phyloP scores from a whole-genome alignment of 768 basidiomycete genomes.

The Boletus pseudo-olivaceus region DNA sequence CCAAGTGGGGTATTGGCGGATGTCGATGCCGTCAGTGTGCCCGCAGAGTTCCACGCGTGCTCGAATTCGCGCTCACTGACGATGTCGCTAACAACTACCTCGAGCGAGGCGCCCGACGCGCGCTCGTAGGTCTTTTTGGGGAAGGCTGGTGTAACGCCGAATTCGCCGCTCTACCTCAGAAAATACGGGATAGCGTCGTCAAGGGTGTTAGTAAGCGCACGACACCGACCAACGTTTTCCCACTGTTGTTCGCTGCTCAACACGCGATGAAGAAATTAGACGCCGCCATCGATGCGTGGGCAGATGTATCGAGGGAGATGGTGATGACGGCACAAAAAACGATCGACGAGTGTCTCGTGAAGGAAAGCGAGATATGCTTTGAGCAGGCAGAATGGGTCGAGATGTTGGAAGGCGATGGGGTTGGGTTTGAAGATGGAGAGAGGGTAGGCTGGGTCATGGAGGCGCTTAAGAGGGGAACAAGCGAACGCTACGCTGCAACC shows the following conservation, averaged over 20 bases:
- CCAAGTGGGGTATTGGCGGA: slow-evolving; percentile 80
- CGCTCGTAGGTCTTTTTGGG: slow-evolving; percentile 80
- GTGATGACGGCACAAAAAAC: slow-evolving; percentile 56
- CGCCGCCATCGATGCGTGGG: slow-evolving; percentile 52
- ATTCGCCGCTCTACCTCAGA: slow-evolving; percentile 66
- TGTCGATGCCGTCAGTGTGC: slow-evolving; percentile 85
- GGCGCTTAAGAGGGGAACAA: slow-evolving; percentile 57
- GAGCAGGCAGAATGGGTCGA: slow-evolving; percentile 67
- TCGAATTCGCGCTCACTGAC: slow-evolving; percentile 72
- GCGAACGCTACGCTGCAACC: slow-evolving; percentile 56
- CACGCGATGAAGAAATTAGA: slow-evolving; percentile 54
- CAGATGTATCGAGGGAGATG: slow-evolving; percentile 50
- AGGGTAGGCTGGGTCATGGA: slow-evolving; percentile 75
- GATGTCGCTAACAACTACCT: slow-evolving; percentile 76
- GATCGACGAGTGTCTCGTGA: slow-evolving; percentile 60
- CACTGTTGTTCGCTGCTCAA: slow-evolving; percentile 65
- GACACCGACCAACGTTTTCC: slow-evolving; percentile 62
- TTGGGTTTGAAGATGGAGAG: slow-evolving; percentile 74
- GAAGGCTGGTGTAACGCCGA: slow-evolving; percentile 86
- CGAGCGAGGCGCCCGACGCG: slow-evolving; percentile 67
- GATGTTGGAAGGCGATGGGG: slow-evolving; percentile 70
- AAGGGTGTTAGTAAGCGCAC: slow-evolving; percentile 70
- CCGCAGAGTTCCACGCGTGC: slow-evolving; percentile 73
- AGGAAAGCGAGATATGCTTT: slow-evolving; percentile 62
- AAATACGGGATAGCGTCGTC: slow-evolving; percentile 64